A percentile compares a stretch with the other conserved stretches of the same genome.
Conservation (phyloP, 352 stramenopile genomes). For the Phytopythium montanum region DNA sequence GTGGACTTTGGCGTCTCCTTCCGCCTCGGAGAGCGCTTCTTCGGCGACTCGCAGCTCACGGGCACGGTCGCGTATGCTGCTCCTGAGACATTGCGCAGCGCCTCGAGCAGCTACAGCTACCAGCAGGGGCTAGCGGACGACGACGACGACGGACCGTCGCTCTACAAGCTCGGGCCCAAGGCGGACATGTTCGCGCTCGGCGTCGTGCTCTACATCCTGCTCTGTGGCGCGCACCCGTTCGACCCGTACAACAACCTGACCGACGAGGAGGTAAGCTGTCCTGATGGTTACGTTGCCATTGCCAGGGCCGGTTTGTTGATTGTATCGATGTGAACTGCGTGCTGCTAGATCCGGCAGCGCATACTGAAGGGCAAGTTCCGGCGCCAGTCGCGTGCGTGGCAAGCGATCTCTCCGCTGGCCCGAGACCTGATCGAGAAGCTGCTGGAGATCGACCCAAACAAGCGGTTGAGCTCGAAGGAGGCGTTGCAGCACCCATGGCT, state of each 20-base stretch:
- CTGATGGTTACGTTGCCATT: background rate
- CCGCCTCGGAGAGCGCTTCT: constrained; percentile 70
- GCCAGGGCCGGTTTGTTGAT: background rate
- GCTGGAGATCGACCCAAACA: constrained; percentile 56
- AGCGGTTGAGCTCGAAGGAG: constrained; percentile 60
- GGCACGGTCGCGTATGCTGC: constrained; percentile 75
- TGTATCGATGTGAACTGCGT: background rate
- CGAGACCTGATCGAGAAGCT: constrained; percentile 73
- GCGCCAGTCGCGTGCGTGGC: constrained; percentile 66
- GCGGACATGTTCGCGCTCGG: constrained; percentile 83
- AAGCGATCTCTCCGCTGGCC: constrained; percentile 57
- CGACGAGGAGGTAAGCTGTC: constrained; percentile 58
- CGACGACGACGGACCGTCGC: constrained; percentile 18
- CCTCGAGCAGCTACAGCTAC: constrained; percentile 10
- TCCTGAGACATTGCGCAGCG: constrained; percentile 60
- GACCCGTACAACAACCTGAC: constrained; percentile 85
- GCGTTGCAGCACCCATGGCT: constrained; percentile 77
- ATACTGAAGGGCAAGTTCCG: constrained; percentile 81
- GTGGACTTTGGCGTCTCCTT: constrained; percentile 87
- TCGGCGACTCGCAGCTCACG: constrained; percentile 66
- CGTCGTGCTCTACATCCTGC: constrained; percentile 79
- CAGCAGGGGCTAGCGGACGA: constrained; percentile 6
- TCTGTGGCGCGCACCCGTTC: constrained; percentile 83
- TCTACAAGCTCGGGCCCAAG: constrained; percentile 62
- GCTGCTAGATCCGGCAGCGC: constrained; percentile 55